These are phyloP conservation scores for Trichosporon faecale DNA, from an alignment of 1,284 basidiomycete species.

Conservation along the genomic window DNA sequence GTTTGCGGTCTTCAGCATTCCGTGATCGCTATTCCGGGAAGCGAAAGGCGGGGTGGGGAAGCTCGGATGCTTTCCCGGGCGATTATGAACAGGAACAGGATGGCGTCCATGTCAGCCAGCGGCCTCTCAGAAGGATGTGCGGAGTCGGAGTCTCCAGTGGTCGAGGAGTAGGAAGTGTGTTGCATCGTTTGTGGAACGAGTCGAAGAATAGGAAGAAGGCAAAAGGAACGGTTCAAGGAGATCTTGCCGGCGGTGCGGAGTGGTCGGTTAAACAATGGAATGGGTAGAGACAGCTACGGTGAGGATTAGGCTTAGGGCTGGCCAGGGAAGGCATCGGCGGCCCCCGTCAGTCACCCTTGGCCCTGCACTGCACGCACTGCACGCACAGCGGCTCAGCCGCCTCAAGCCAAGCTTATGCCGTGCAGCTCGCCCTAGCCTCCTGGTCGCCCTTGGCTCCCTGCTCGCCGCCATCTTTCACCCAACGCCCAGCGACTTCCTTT, in stretches of 20 bases:
- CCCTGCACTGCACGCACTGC: not conserved
- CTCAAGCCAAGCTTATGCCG: not conserved
- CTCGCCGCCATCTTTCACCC: not conserved
- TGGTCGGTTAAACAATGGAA: not conserved
- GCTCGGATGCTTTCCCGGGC: not conserved
- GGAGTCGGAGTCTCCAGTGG: no score
- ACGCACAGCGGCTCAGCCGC: not conserved
- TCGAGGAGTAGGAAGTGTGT: not conserved
- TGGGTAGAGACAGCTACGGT: not conserved
- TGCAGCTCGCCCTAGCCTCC: not conserved
- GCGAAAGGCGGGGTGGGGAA: not conserved
- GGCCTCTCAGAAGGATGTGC: no score
- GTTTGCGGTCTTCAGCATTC: not conserved
- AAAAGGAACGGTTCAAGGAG: not conserved
- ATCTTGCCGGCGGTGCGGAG: not conserved
- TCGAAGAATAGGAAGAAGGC: not conserved
- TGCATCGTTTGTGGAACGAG: not conserved
- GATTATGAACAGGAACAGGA: not conserved
- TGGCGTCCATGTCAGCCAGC: not conserved
- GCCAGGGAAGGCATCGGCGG: not conserved
- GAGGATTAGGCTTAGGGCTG: not conserved
- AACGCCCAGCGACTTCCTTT: not conserved
- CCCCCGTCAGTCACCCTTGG: constrained; percentile 2
- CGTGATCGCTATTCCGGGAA: not conserved
- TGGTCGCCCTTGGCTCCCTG: not conserved